These are phyloP conservation scores for Eucalyptus pauciflora DNA, from an alignment of 345 rosid genomes.

Conservation along the genomic window DNA sequence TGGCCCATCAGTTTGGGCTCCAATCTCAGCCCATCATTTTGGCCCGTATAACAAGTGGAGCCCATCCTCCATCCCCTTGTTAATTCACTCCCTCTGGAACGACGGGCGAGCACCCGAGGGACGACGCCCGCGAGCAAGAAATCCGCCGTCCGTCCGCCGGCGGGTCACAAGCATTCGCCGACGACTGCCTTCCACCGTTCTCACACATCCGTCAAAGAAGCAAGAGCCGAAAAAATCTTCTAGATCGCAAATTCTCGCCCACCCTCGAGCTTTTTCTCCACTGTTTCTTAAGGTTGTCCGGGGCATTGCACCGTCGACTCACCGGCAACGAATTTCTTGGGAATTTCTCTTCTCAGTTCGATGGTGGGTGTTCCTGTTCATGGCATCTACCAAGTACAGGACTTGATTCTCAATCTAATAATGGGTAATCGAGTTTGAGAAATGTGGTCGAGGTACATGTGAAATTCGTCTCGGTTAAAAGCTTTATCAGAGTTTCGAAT, in stretches of 20 bases:
- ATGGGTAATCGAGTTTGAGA: no score
- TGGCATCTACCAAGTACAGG: accelerated
- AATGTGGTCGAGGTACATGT: no score
- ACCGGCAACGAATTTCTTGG: accelerated
- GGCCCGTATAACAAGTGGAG: no score
- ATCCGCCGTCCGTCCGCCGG: background rate
- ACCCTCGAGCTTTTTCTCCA: accelerated
- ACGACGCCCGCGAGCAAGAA: background rate
- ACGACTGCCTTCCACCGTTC: accelerated
- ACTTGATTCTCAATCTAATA: no score
- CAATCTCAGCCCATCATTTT: background rate
- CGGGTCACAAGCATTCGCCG: background rate
- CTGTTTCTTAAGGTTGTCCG: no score
- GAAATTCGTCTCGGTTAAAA: no score
- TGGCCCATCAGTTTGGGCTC: background rate
- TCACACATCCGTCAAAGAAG: background rate
- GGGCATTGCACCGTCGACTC: accelerated
- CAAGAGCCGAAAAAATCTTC: accelerated
- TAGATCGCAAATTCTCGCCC: no score
- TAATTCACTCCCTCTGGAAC: no score
- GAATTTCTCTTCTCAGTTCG: no score
- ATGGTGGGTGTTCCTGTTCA: accelerated
- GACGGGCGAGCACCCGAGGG: no score
- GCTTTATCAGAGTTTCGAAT: no score
- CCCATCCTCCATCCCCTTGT: no score